Evolutionary conservation across 140 eudicot species (phyloP), one percentile per base, ranked within the genome.

Genomic region (Senecio squalidus): DNA sequence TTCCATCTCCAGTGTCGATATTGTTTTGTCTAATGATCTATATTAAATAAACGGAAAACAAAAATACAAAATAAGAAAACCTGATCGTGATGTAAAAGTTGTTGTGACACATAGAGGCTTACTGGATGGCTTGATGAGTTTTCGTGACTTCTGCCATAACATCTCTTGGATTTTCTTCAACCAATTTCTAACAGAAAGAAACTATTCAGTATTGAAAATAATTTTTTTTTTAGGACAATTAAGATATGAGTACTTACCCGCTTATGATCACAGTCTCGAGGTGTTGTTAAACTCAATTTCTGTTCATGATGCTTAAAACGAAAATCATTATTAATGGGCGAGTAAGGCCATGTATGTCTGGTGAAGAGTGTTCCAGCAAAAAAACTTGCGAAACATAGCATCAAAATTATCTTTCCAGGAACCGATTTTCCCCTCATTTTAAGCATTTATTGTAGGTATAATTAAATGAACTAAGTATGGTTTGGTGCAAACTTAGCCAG

Each of bases 81-180:
- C 48, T 3, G 0, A 60, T 50, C 22, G 15, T 1, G 16, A 3
- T 46, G 36, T 34, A 26, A 9, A 43, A 2, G 0, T 15, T 40
- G 9, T 27, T 17, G 16, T 9, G 13, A 1, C 15, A 9, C 34
- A 34, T n/a, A 46, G 22, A n/a, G 25, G 29, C 78, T 81, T 66
- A 86, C 92, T 61, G 68, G 62, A 86, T 77, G 28, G 83, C 88
- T 58, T 80, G 76, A 62, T 82, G 90, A 36, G 92, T 86, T 72
- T 64, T 82, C 3, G 53, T 11, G 29, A 79, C 84, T 66, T 86
- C 87, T 28, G 62, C 82, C 76, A 71, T 60, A 9, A 85, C 40
- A 49, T 80, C 86, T 55, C 63, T 63, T 21, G 93, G 62, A 30
- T 60, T 78, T 25, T 73, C 66, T 55, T 78, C 89, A 0, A 24